Evolutionary conservation across 1,284 basidiomycete genomes (phyloP).

Genomic region (Fomitopsis schrenkii): DNA sequence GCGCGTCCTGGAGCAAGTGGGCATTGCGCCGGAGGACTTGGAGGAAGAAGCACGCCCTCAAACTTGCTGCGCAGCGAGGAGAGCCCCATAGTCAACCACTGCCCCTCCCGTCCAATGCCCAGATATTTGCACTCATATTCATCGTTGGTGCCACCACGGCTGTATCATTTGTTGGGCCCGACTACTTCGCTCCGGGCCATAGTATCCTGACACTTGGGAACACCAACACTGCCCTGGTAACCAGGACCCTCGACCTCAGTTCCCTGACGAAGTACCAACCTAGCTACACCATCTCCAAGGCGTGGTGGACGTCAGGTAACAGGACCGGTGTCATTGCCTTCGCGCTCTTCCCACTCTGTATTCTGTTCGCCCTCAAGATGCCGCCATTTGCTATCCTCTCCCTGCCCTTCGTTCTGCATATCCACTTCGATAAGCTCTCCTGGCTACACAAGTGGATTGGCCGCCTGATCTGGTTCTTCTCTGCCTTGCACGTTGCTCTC

Average conservation of each 20-base stretch:
- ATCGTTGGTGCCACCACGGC: conserved; percentile 41
- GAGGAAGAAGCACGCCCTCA: conserved; percentile 36
- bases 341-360: conserved; percentile 71
- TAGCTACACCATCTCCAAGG: conserved; percentile 64
- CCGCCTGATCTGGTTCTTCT: conserved; percentile 70
- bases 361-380: conserved; percentile 78
- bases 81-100: conserved; percentile 38
- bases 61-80: conserved; percentile 27
- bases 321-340: conserved; percentile 78
- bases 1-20: conserved; percentile 53
- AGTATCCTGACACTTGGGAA: conserved; percentile 35
- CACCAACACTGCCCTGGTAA: conserved; percentile 25
- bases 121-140: conserved; percentile 43
- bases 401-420: conserved; percentile 61
- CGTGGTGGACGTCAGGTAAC: conserved; percentile 76
- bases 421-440: conserved; percentile 76
- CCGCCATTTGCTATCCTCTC: conserved; percentile 81
- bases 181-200: conserved; percentile 64
- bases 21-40: conserved; percentile 48
- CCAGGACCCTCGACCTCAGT: conserved; percentile 24
- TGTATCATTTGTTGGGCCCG: conserved; percentile 62
- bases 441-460: conserved; percentile 74
- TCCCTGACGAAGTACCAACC: conserved; percentile 36
- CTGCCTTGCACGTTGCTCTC: conserved; percentile 62
- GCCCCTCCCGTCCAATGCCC: conserved; percentile 63